Conservation (phyloP, 345 rosid genomes). For the Rhodomyrtus tomentosa region DNA sequence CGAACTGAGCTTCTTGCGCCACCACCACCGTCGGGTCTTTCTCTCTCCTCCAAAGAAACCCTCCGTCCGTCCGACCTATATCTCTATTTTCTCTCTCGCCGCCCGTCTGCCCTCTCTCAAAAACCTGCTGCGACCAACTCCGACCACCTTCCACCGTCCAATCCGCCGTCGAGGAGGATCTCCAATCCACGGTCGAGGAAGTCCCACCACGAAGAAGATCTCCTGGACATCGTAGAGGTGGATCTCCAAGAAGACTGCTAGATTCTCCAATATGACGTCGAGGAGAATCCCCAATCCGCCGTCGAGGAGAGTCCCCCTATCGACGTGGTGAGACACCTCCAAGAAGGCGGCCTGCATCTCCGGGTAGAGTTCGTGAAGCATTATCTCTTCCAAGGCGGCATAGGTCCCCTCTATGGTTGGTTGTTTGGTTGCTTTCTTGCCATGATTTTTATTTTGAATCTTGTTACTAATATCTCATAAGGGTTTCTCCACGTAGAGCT, state of each 20-base stretch:
- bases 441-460: slow-evolving; percentile 1
- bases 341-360: slow-evolving; percentile 58
- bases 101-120: no score
- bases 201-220: slow-evolving; percentile 75
- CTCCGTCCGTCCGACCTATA: no score
- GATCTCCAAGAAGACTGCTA: slow-evolving; percentile 62
- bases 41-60: no score
- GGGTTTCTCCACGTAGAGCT: slow-evolving; percentile 77
- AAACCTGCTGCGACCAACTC: no score
- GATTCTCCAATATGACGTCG: slow-evolving; percentile 83
- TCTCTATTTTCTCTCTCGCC: no score
- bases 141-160: no score
- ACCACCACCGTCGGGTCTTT: no score
- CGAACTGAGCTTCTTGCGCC: no score
- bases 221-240: slow-evolving; percentile 54
- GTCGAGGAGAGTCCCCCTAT: slow-evolving; percentile 60
- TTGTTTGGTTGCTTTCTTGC: neutral
- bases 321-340: slow-evolving; percentile 74
- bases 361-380: slow-evolving; percentile 75
- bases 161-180: no score
- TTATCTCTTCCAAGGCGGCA: slow-evolving; percentile 59
- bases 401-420: slow-evolving; percentile 81
- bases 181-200: no score
- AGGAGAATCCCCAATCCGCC: slow-evolving; percentile 56
- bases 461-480: slow-evolving; percentile 11